Conservation (phyloP, 2,329 filamentous ascomycete species). For the Pyrenochaeta sp. region DNA sequence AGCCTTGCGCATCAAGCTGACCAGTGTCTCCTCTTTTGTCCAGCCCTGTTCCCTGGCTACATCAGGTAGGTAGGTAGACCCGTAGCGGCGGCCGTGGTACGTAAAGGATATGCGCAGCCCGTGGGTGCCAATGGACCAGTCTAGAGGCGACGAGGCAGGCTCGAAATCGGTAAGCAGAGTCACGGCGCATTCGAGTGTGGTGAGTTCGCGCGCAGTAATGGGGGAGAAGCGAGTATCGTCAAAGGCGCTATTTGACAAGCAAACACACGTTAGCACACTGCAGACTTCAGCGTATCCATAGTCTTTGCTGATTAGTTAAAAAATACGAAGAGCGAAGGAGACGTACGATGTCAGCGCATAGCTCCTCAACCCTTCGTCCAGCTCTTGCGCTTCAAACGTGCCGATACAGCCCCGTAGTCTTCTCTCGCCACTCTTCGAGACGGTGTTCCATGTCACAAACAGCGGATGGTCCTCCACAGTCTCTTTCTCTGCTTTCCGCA, state of each 20-base stretch:
- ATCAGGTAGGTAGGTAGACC: slow-evolving; percentile 90
- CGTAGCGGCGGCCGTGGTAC: slow-evolving; percentile 76
- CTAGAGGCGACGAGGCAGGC: slow-evolving; percentile 73
- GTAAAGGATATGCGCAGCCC: slow-evolving; percentile 87
- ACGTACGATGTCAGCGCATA: slow-evolving; percentile 83
- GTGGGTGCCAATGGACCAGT: slow-evolving; percentile 88
- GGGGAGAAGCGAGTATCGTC: slow-evolving; percentile 70
- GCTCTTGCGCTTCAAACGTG: slow-evolving; percentile 82
- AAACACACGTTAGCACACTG: neutral
- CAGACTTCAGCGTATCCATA: neutral
- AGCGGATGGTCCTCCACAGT: slow-evolving; percentile 66
- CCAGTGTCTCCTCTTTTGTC: slow-evolving; percentile 89
- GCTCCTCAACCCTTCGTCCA: slow-evolving; percentile 75
- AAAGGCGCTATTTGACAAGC: slow-evolving; percentile 63
- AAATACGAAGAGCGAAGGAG: neutral
- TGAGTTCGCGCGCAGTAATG: slow-evolving; percentile 56
- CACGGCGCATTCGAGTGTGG: slow-evolving; percentile 59
- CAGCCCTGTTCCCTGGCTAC: slow-evolving; percentile 93
- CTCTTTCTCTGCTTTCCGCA: slow-evolving; percentile 32
- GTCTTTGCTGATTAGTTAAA: no score
- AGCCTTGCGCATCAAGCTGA: slow-evolving; percentile 92
- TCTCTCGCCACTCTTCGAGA: slow-evolving; percentile 67
- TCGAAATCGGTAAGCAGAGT: slow-evolving; percentile 90
- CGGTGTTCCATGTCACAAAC: slow-evolving; percentile 93
- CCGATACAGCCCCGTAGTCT: slow-evolving; percentile 93